A percentile compares a stretch with the other conserved stretches of the same genome.
Evolutionary conservation across 352 stramenopile species (phyloP).

Genomic region (Phytophthora pistaciae): DNA sequence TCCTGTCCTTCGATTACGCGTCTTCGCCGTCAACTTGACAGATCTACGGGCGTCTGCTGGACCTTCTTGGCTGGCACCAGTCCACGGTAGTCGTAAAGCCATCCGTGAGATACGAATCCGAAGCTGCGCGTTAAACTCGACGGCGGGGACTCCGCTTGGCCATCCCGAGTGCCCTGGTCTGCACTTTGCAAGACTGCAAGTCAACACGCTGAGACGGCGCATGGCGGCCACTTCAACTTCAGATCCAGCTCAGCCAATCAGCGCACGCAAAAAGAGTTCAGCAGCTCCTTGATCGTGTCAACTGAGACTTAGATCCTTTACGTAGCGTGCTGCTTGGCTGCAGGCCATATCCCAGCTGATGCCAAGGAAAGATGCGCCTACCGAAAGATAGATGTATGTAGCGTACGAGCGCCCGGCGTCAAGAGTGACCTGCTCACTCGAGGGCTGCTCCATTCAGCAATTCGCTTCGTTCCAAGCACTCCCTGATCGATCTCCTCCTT

Average conservation of each 20-base stretch:
- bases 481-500: background rate
- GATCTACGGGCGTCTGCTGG: background rate
- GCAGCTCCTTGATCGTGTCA: conserved; percentile 4
- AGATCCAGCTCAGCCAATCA: conserved; percentile 8
- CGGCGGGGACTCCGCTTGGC: too few species aligned
- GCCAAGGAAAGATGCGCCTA: conserved; percentile 12
- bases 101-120: background rate
- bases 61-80: background rate
- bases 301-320: conserved; percentile 22
- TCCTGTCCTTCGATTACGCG: background rate
- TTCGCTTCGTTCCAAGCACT: conserved; percentile 12
- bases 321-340: conserved; percentile 9
- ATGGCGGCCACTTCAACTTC: conserved; percentile 8
- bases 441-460: conserved; percentile 23
- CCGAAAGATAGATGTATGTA: conserved; percentile 8
- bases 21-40: conserved; percentile 4
- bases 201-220: conserved; percentile 18
- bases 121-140: background rate
- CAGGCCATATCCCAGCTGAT: conserved; percentile 28
- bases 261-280: conserved; percentile 15
- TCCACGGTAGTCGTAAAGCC: background rate
- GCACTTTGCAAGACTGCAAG: conserved; percentile 1
- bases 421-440: background rate
- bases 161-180: conserved; percentile 11
- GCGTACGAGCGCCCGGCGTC: background rate